Percentiles rank a stretch among this genome's conserved stretches.
Evolutionary conservation across 352 stramenopile genomes (phyloP).

Genomic region (Paralagenidium karlingii): DNA sequence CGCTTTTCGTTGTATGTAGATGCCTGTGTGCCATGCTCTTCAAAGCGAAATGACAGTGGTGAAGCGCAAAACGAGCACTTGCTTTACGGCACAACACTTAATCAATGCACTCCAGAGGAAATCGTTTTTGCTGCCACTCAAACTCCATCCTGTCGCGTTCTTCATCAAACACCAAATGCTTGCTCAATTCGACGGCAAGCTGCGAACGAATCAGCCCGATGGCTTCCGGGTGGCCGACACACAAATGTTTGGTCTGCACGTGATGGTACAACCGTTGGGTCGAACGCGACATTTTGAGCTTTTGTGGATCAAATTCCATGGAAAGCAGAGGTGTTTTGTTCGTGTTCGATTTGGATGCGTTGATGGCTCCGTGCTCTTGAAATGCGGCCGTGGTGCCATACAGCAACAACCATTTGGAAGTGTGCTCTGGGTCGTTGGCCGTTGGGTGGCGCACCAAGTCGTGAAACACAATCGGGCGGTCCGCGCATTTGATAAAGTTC

Average conservation of each 20-base stretch:
- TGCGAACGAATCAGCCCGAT: constrained; percentile 58
- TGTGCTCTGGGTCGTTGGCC: constrained; percentile 7
- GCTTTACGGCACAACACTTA: too few relatives aligned
- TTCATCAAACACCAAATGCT: constrained; percentile 36
- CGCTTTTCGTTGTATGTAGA: too few relatives aligned
- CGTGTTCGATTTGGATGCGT: background rate
- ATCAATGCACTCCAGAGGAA: too few relatives aligned
- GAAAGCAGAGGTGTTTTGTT: too few relatives aligned
- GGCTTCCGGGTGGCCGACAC: constrained; percentile 11
- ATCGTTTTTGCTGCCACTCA: too few relatives aligned
- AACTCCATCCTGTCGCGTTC: constrained; percentile 5
- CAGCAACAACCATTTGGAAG: constrained; percentile 23
- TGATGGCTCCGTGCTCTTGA: too few relatives aligned
- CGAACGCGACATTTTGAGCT: constrained; percentile 42
- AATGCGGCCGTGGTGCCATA: constrained; percentile 46
- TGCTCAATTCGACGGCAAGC: constrained; percentile 51
- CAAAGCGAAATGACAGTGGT: too few relatives aligned
- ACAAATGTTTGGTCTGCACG: constrained; percentile 31
- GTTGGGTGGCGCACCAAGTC: constrained; percentile 29
- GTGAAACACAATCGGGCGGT: constrained; percentile 65
- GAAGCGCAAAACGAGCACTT: too few relatives aligned
- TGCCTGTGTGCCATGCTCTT: too few relatives aligned
- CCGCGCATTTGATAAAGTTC: constrained; percentile 81
- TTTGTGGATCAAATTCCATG: constrained; percentile 35
- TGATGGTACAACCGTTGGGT: constrained; percentile 67